These are phyloP conservation scores for Globisporangium heterothallicum DNA, from an alignment of 352 stramenopile genomes.

Conservation along the genomic window DNA sequence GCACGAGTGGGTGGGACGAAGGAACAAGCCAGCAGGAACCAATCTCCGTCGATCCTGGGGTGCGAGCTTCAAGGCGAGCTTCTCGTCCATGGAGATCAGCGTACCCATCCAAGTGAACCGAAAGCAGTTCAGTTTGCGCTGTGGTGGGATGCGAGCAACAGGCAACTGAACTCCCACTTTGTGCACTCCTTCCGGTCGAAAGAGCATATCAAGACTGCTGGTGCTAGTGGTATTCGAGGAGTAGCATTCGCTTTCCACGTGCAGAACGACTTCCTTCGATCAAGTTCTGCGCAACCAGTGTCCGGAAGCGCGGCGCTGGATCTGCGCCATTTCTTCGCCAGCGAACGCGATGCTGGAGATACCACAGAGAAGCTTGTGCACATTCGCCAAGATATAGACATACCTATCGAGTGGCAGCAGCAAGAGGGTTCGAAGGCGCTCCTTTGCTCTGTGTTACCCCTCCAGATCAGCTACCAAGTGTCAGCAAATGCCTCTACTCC, in stretches of 20 bases:
- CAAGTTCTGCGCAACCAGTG: conserved; percentile 9
- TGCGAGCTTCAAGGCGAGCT: conserved; percentile 42
- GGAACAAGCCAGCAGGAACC: not conserved
- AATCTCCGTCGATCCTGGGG: conserved; percentile 17
- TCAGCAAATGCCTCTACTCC: not conserved
- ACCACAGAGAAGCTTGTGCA: not conserved
- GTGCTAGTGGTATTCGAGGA: conserved; percentile 14
- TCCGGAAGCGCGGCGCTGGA: conserved; percentile 23
- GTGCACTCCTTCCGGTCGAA: conserved; percentile 23
- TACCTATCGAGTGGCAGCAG: conserved; percentile 10
- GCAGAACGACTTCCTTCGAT: conserved; percentile 21
- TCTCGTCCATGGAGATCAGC: conserved; percentile 7
- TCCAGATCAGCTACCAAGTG: conserved; percentile 9
- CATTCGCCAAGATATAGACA: conserved; percentile 2
- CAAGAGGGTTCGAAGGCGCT: not conserved
- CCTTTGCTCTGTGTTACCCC: not conserved
- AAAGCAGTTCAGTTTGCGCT: conserved; percentile 33
- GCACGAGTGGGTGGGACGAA: not conserved
- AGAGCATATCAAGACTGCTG: not conserved
- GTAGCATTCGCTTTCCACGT: conserved; percentile 17
- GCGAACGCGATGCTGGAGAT: not conserved
- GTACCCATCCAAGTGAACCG: not conserved
- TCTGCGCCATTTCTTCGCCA: conserved; percentile 3
- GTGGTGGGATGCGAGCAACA: conserved; percentile 47
- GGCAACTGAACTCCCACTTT: conserved; percentile 40